These are phyloP conservation scores for Globisporangium rhizosaccharum DNA, from an alignment of 352 stramenopile genomes.

Conservation along the genomic window DNA sequence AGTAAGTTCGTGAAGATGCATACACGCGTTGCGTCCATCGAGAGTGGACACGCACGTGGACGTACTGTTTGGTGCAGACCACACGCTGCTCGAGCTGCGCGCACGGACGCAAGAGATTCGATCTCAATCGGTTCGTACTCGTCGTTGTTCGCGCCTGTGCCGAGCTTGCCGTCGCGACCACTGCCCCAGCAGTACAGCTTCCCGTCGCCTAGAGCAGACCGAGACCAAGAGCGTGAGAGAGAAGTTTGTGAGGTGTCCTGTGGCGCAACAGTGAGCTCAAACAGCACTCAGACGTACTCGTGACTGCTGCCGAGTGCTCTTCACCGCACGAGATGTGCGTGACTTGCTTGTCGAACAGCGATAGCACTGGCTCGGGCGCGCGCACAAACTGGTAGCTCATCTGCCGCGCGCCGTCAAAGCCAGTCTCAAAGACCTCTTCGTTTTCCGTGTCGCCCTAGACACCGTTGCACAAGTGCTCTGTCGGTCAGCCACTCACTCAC, in stretches of 20 bases:
- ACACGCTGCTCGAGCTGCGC: conserved; percentile 46
- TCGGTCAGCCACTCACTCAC: background rate
- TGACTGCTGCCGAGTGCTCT: conserved; percentile 59
- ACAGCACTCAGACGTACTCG: conserved; percentile 19
- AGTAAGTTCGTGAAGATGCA: too few species aligned
- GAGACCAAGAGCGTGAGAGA: too few species aligned
- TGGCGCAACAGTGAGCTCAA: background rate
- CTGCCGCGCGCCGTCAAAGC: conserved; percentile 60
- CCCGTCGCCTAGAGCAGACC: conserved; percentile 33
- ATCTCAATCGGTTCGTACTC: conserved; percentile 44
- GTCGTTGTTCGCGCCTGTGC: conserved; percentile 50
- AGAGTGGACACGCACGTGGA: background rate
- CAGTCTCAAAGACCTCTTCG: conserved; percentile 52
- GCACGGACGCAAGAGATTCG: conserved; percentile 51
- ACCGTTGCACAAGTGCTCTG: too few species aligned
- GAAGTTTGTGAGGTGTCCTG: too few species aligned
- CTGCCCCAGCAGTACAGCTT: conserved; percentile 66
- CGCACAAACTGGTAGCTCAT: conserved; percentile 62
- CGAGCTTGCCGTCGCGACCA: conserved; percentile 60
- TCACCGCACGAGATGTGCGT: conserved; percentile 51
- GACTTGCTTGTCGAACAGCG: conserved; percentile 45
- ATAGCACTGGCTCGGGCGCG: conserved; percentile 36
- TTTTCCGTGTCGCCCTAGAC: conserved; percentile 61
- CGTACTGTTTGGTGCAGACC: conserved; percentile 56
- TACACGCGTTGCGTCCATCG: too few species aligned